phyloP scores from a whole-genome alignment of 805 yeast species.

The Saccharomycopsis vini region DNA sequence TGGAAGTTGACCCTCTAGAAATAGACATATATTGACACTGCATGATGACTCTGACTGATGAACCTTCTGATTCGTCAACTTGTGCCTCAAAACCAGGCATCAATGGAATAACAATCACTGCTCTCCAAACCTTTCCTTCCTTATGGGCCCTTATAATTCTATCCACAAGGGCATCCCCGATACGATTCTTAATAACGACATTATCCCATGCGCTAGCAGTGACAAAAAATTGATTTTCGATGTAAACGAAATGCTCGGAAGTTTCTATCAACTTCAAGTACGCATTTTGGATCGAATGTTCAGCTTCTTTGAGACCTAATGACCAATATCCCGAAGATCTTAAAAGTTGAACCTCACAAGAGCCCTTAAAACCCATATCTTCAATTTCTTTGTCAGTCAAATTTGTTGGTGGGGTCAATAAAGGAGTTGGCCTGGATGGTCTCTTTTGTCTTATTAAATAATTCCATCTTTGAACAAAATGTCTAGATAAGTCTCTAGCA shows the following conservation, averaged over 20 bases:
- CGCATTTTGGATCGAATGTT: constrained; percentile 87
- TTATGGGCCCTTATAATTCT: constrained; percentile 83
- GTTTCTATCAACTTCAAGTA: constrained; percentile 84
- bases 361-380: constrained; percentile 52
- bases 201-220: constrained; percentile 86
- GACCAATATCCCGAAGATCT: constrained; percentile 95
- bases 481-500: constrained; percentile 87
- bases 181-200: constrained; percentile 71
- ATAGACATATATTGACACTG: constrained; percentile 93
- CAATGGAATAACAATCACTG: constrained; percentile 82
- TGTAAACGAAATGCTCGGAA: constrained; percentile 85
- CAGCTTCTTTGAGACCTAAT: constrained; percentile 74
- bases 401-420: constrained; percentile 88
- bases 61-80: constrained; percentile 88
- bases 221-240: constrained; percentile 92
- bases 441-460: constrained; percentile 85
- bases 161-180: constrained; percentile 97
- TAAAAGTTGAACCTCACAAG: constrained; percentile 85
- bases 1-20: constrained; percentile 80
- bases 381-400: constrained; percentile 63
- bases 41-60: constrained; percentile 92
- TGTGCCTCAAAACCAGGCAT: constrained; percentile 97
- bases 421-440: constrained; percentile 89
- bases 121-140: constrained; percentile 75
- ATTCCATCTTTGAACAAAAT: constrained; percentile 97